Conservation (phyloP, 225 moss, liverwort and hornwort species). For the Ulota crispa region DNA sequence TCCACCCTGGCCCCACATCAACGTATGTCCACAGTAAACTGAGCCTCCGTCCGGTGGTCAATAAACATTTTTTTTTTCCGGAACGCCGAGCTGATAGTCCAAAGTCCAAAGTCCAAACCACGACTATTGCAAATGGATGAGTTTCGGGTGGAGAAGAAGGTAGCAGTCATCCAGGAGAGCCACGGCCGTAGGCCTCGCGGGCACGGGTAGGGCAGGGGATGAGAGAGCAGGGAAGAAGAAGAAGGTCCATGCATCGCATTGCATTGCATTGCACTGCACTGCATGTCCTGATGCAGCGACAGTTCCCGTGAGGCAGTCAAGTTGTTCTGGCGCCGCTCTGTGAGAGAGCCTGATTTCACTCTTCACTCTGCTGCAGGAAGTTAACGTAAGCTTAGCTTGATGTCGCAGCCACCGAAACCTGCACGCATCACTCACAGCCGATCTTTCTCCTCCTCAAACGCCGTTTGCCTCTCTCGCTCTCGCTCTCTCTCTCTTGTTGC, state of each 20-base stretch:
- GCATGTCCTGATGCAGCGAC: conserved; percentile 27
- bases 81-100: too few relatives aligned
- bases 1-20: too few relatives aligned
- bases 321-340: background rate
- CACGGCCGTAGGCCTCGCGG: background rate
- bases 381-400: background rate
- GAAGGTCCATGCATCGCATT: background rate
- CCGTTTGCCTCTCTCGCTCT: background rate
- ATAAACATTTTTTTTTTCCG: too few relatives aligned
- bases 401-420: background rate
- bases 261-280: background rate
- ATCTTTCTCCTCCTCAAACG: background rate
- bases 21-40: too few relatives aligned
- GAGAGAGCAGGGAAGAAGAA: background rate
- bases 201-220: background rate
- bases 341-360: background rate
- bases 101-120: too few relatives aligned
- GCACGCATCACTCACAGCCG: background rate
- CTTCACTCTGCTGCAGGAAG: background rate
- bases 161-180: background rate
- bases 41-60: too few relatives aligned
- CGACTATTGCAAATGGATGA: background rate
- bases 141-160: background rate
- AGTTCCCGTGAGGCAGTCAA: conserved; percentile 8
- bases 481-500: background rate